These are phyloP conservation scores for Yamadazyma triangularis DNA, from an alignment of 1,139 yeast species.

Conservation along the genomic window DNA sequence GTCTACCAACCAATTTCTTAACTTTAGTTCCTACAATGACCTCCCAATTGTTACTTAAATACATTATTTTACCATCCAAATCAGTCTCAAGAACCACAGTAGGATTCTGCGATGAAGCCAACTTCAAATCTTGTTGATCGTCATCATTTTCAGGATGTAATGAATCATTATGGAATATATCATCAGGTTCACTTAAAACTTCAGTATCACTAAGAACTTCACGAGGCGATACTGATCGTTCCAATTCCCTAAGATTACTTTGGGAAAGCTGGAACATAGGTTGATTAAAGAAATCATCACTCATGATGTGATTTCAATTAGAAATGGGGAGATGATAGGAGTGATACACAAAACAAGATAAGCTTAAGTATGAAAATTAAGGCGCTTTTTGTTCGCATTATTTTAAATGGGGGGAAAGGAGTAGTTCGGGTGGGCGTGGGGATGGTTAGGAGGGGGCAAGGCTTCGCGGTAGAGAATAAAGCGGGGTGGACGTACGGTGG, in stretches of 20 bases:
- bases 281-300: constrained; percentile 17
- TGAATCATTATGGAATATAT: too few species aligned
- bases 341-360: too few species aligned
- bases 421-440: too few species aligned
- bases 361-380: too few species aligned
- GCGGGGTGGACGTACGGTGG: too few species aligned
- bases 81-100: constrained; percentile 86
- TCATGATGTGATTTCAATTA: too few species aligned
- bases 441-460: too few species aligned
- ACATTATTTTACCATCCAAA: constrained; percentile 71
- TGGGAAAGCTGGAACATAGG: constrained; percentile 21
- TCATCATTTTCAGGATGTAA: too few species aligned
- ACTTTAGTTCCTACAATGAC: constrained; percentile 63
- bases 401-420: too few species aligned
- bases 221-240: constrained; percentile 28
- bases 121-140: constrained; percentile 42
- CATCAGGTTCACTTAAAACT: constrained; percentile 8
- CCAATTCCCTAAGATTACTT: constrained; percentile 19
- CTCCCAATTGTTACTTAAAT: constrained; percentile 76
- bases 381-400: too few species aligned
- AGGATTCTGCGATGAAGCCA: constrained; percentile 66
- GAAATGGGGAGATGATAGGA: too few species aligned
- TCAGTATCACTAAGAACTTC: constrained; percentile 12
- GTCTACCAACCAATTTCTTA: constrained; percentile 49
- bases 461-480: too few species aligned